Evolutionary conservation across 1,284 basidiomycete species (phyloP), one percentile per base, ranked within the genome.

Genomic region (Cutaneotrichosporon sp.): DNA sequence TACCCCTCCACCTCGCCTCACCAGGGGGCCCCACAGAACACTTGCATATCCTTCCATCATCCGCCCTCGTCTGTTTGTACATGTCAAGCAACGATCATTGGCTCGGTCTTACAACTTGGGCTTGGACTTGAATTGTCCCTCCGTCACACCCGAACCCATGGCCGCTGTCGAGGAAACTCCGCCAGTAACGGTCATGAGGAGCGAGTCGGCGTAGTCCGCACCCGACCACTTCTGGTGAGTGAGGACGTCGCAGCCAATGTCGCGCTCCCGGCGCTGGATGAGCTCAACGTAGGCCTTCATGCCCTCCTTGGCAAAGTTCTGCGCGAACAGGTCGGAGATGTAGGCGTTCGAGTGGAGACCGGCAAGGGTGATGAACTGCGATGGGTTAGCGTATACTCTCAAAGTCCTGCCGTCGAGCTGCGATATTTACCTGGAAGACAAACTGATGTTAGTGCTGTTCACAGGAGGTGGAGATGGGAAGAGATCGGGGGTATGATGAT

Each of bases 291-390:
- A 86, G 2, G 85, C 85, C 78, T 86, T 85, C 85, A 86, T 86
- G 63, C 85, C 85, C 70, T 97, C 94, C 78, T 87, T 89, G 53
- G 92, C 89, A 77, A 89, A 99, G 57, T 88, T 85, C 72, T 87
- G 82, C 18, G 96, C 94, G 80, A 99, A 98, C 47, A 90, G 82
- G 80, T 98, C 94, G 72, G 89, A 93, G 79, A 99, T 99, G 82
- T 94, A 97, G 46, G 90, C 96, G 81, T 96, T 98, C 70, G 94
- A 96, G 81, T 99, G 96, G 60, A 98, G 85, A 69, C 97, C 97
- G 62, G 88, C 96, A 65, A 98, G 91, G 70, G 94, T 97, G 81
- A 99, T 98, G 85, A 99, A 98, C 79, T 98, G 38, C 36, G 36
- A 36, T 10, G 36, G 13, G 36, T 36, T 36, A 36, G 96, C 9